Evolutionary conservation across 2,329 filamentous ascomycete genomes (phyloP).

Genomic region (Ustulina deusta): DNA sequence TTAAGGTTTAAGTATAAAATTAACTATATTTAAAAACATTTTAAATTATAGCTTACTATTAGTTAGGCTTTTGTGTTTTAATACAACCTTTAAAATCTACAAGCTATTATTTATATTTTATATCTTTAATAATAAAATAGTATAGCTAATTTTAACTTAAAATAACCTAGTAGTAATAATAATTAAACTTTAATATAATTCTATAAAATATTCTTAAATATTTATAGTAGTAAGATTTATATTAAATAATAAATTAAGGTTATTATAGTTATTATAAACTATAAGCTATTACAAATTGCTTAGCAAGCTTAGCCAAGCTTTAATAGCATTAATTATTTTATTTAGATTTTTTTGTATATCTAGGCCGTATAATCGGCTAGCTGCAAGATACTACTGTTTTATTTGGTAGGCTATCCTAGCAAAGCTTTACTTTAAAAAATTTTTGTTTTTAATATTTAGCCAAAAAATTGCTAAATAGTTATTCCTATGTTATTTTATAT

Average conservation of each 20-base stretch:
- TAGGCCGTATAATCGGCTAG: slow-evolving; percentile 13
- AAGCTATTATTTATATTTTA: slow-evolving; percentile 48
- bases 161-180: slow-evolving; percentile 57
- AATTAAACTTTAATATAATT: slow-evolving; percentile 55
- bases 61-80: slow-evolving; percentile 39
- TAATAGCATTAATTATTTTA: slow-evolving; percentile 35
- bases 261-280: slow-evolving; percentile 58
- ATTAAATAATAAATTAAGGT: slow-evolving; percentile 50
- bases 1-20: neutral
- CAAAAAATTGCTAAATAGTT: slow-evolving; percentile 39
- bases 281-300: slow-evolving; percentile 55
- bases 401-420: slow-evolving; percentile 33
- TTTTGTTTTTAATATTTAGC: slow-evolving; percentile 38
- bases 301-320: slow-evolving; percentile 52
- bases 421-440: slow-evolving; percentile 37
- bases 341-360: neutral
- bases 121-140: slow-evolving; percentile 53
- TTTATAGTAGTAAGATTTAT: slow-evolving; percentile 42
- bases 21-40: neutral
- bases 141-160: slow-evolving; percentile 50
- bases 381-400: slow-evolving; percentile 26
- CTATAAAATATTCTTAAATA: no score
- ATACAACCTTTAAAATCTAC: slow-evolving; percentile 50
- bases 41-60: neutral
- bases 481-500: slow-evolving; percentile 34